Percentiles rank a stretch among this genome's conserved stretches.
phyloP scores from a whole-genome alignment of 1,139 yeast genomes.

The Blastobotrys arbuscula region DNA sequence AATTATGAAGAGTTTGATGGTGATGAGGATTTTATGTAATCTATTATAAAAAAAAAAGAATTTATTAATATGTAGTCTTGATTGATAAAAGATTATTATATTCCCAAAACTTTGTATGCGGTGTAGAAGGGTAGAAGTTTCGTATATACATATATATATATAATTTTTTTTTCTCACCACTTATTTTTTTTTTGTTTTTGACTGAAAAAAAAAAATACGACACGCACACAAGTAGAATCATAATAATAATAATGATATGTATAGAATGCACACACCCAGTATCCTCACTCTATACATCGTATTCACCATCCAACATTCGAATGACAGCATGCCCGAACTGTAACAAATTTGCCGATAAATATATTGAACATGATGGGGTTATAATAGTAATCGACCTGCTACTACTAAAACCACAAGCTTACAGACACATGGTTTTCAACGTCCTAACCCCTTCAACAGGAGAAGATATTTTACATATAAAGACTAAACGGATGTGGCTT shows the following conservation, averaged over 20 bases:
- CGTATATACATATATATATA: too few species aligned
- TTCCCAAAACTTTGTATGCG: too few species aligned
- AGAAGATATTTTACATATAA: constrained; percentile 22
- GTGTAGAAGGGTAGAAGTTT: too few species aligned
- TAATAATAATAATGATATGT: constrained; percentile 58
- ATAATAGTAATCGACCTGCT: constrained; percentile 76
- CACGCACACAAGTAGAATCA: not conserved
- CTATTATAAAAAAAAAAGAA: too few species aligned
- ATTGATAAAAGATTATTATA: too few species aligned
- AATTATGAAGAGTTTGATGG: constrained; percentile 49
- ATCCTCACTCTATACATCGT: constrained; percentile 59
- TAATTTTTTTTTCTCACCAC: too few species aligned
- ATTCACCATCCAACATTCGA: constrained; percentile 73
- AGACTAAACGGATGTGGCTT: constrained; percentile 46
- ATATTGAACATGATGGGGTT: constrained; percentile 85
- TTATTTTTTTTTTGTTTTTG: too few species aligned
- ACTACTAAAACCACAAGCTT: constrained; percentile 81
- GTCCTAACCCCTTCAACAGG: constrained; percentile 38
- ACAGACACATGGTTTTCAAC: constrained; percentile 81
- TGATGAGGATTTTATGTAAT: constrained; percentile 91
- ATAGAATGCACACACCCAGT: constrained; percentile 75
- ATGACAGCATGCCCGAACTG: constrained; percentile 75
- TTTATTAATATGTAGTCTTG: not conserved
- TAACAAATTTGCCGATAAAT: constrained; percentile 74
- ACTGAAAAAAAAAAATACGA: too few species aligned